Base-by-base conservation (phyloP, 495 filamentous ascomycete species). In the Wilcoxina mikolae region DNA sequence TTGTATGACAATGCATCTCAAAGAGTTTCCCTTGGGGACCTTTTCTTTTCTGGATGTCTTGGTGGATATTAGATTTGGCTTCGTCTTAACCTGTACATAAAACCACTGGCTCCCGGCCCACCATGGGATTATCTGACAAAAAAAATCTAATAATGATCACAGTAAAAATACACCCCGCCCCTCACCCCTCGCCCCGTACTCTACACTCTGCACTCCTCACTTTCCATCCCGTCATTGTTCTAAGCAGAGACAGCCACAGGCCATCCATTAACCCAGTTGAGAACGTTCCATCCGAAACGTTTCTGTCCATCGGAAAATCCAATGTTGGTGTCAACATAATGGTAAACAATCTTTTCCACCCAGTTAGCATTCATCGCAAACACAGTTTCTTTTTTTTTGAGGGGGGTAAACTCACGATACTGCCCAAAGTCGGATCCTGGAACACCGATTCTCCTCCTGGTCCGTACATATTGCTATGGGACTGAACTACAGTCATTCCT, bases 361-460 rank as follows among this genome's bases (percentile, higher is more conserved):
- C 68, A n/a, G n/a, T n/a, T n/a, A n/a, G n/a, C n/a, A 75, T 0
- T 79, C 69, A 28, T 74, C 76, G 60, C 69, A 71, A 38, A 0
- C 42, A 3, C 7, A 12, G 15, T 25, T 70, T 52, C 23, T 38
- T 33, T 55, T 15, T 23, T 12, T 0, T 64, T 23, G 68, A 67
- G 43, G 66, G 66, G 65, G 49, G 0, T 35, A 58, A 15, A 46
- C 43, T 46, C 23, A 46, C 43, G 3, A 39, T 18, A 39, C 35
- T 39, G 12, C 35, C 35, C 35, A 39, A 39, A 39, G n/a, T 20
- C 15, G 66, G 64, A 47, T 71, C 69, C 35, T 65, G 33, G 28
- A 69, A 69, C 0, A 74, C 71, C 18, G 67, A 70, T 74, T 83
- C 78, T 18, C 83, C 84, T 35, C 83, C 84, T 3, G 84, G 82